Base-by-base conservation (phyloP, 2,329 filamentous ascomycete species). In the Fusarium zealandicum region DNA sequence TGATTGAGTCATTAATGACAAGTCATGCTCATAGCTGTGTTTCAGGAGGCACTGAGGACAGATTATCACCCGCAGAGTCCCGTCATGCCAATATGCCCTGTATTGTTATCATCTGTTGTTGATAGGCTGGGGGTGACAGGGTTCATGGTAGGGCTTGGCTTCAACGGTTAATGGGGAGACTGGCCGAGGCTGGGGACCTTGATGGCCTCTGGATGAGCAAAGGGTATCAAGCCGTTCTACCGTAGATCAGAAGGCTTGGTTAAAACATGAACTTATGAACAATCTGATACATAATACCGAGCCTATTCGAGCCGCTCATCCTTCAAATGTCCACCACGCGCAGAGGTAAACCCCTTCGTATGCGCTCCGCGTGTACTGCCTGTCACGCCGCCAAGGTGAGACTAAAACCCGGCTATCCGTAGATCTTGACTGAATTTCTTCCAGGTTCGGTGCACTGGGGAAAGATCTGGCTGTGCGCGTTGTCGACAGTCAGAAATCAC, bases 371-470 rank as follows among this genome's bases (percentile, higher is more conserved):
- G 6, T 51, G 48, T 17, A 51, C 48, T 13, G 16, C 39, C 11
- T 51, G 48, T 16, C 48, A 51, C 16, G 48, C 48, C 3, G 32
- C 48, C 32, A 51, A 51, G 39, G 48, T 51, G 32, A 44, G 22
- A 13, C 7, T 25, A 9, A 28, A n/a, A 38, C n/a, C n/a, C n/a
- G n/a, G n/a, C 9, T 22, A 17, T 17, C 27, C 4, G 20, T 18
- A 28, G 13, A 5, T 12, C 5, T 27, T 27, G 8, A 14, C 20
- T 33, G n/a, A 44, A 16, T 13, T 16, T 10, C 13, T 6, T 22
- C 3, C 25, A 53, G 50, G 50, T 48, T n/a, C 42, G 50, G 4
- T 53, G 50, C 16, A 53, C 35, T 0, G 50, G 50, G 3, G 43
- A 53, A 37, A 53, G 37, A 25, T 22, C 50, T 1, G 50, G 42